phyloP scores from a whole-genome alignment of 2,329 filamentous ascomycete genomes.

The Phaeosphaeria sp. region DNA sequence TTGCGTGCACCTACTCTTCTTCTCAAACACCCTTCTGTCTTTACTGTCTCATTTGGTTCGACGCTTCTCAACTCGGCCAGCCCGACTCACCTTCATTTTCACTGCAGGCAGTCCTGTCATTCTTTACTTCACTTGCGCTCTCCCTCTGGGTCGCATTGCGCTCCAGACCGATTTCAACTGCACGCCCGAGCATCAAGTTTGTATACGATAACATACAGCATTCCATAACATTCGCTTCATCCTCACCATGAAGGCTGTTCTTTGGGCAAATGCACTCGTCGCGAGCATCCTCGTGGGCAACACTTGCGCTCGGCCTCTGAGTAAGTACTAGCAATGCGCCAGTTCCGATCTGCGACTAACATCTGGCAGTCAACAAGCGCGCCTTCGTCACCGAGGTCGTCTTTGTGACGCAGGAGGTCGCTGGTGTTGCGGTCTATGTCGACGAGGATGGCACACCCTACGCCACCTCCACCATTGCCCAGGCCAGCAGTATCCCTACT shows the following conservation, averaged over 20 bases:
- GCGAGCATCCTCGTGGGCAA: slow-evolving; percentile 50
- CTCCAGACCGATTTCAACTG: background rate
- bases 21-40: slow-evolving; percentile 21
- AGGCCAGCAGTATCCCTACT: slow-evolving; percentile 12
- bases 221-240: slow-evolving; percentile 42
- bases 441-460: slow-evolving; percentile 39
- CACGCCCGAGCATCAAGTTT: slow-evolving; percentile 20
- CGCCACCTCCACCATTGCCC: slow-evolving; percentile 28
- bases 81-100: slow-evolving; percentile 25
- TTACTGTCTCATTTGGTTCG: slow-evolving; percentile 18
- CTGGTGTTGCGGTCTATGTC: slow-evolving; percentile 40
- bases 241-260: slow-evolving; percentile 54
- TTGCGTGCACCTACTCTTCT: slow-evolving; percentile 21
- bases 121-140: slow-evolving; percentile 19
- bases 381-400: slow-evolving; percentile 40
- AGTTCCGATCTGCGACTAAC: background rate
- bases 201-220: slow-evolving; percentile 27
- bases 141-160: background rate
- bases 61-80: slow-evolving; percentile 26
- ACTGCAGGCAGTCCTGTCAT: slow-evolving; percentile 32
- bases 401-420: slow-evolving; percentile 39
- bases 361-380: slow-evolving; percentile 38
- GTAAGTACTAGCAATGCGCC: slow-evolving; percentile 23
- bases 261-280: slow-evolving; percentile 45
- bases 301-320: slow-evolving; percentile 52